phyloP scores from a whole-genome alignment of 306 rosid species.

The Pyrus pyrifolia region DNA sequence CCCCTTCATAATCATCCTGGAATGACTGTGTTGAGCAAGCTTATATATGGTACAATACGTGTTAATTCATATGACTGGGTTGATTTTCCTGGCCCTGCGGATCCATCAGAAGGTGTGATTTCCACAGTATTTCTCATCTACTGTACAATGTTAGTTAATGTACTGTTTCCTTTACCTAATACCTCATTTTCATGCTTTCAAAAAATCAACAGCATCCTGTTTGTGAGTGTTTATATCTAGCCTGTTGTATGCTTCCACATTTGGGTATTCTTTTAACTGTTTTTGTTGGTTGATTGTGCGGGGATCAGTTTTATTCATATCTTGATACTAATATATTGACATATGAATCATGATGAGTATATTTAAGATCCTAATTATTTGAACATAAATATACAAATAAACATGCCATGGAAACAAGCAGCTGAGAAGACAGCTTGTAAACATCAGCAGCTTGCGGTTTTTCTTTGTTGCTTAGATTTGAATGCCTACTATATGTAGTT shows the following conservation, averaged over 20 bases:
- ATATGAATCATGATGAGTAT: background rate
- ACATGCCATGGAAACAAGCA: background rate
- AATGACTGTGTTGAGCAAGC: constrained; percentile 97
- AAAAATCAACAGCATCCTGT: background rate
- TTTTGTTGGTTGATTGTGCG: background rate
- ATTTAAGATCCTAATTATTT: background rate
- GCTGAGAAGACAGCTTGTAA: background rate
- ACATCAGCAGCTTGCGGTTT: background rate
- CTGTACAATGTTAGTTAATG: background rate
- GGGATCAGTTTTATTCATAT: background rate
- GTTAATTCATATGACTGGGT: constrained; percentile 91
- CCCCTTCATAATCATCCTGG: constrained; percentile 97
- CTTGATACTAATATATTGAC: background rate
- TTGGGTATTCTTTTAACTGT: background rate
- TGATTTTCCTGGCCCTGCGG: constrained; percentile 46
- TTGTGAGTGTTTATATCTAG: background rate
- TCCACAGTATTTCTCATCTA: constrained; percentile 3
- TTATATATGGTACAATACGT: constrained; percentile 71
- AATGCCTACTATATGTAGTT: background rate
- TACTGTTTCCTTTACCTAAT: background rate
- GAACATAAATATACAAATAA: background rate
- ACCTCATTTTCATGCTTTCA: background rate
- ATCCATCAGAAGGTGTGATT: constrained; percentile 62
- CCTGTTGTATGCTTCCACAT: background rate
- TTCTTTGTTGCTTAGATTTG: background rate